Evolutionary conservation across 495 filamentous ascomycete genomes (phyloP), one percentile per base, ranked within the genome.

Genomic region (Chaetomidium leptoderma): DNA sequence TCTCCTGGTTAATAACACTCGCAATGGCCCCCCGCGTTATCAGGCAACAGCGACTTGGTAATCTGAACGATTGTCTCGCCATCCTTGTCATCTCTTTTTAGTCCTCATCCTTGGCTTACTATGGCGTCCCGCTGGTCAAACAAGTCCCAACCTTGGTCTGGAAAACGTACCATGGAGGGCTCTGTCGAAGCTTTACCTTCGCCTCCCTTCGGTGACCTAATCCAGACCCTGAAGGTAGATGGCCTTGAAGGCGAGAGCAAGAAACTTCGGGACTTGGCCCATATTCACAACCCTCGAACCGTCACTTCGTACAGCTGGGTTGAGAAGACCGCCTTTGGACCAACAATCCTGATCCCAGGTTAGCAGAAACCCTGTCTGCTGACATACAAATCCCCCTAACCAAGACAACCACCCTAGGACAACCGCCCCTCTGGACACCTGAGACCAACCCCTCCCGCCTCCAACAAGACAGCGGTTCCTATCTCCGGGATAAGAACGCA

Each of bases 401-500:
- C 11, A 2, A 17, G 11, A 24, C 26, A 13, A 16, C 9, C 13
- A 1, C 21, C 42, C 17, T 19, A 86, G 84, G 81, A 19, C 72
- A 72, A 43, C 86, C 85, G 4, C 81, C 83, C 29, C 58, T 56
- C 3, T 88, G 83, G 84, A 82, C 76, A 2, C 84, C 86, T 0
- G 72, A 74, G 2, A 19, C 60, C 0, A 52, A 69, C 26, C 61
- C 69, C 45, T 57, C 46, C 6, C 43, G 62, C 14, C 75, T 88
- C 36, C 60, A 63, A 2, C 65, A 76, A 51, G 85, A 89, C 58
- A 67, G 33, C 24, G 83, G 80, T 2, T 47, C 63, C 4, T 84
- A 80, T 57, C 82, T 77, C 60, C 82, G 84, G 8, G 86, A 90
- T 68, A 67, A 69, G 13, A 89, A 89, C 64, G 77, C 83, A 14